phyloP scores from a whole-genome alignment of 495 filamentous ascomycete genomes.

The Gamarada debralockiae region DNA sequence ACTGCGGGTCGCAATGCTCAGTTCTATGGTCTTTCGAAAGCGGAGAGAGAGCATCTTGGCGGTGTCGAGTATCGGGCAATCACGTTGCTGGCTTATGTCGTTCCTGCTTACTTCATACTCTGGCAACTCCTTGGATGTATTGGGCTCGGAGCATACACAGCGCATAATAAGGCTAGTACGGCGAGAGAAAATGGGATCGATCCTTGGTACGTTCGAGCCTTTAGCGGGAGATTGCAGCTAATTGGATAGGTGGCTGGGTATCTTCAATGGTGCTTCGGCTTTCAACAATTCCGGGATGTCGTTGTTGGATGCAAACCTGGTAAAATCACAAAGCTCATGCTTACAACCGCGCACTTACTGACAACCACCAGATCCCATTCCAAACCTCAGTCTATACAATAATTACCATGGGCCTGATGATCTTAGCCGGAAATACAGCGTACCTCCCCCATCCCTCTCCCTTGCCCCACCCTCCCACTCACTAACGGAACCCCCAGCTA shows the following conservation, averaged over 20 bases:
- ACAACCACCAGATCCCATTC: slow-evolving; percentile 47
- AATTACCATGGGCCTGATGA: slow-evolving; percentile 70
- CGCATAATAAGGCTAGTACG: slow-evolving; percentile 51
- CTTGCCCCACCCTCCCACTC: background rate
- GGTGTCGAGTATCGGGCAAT: slow-evolving; percentile 80
- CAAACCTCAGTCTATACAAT: slow-evolving; percentile 65
- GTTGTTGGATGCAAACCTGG: slow-evolving; percentile 79
- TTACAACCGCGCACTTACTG: slow-evolving; percentile 3
- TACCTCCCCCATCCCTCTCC: slow-evolving; percentile 13
- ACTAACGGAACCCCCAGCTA: slow-evolving; percentile 26
- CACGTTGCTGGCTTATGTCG: slow-evolving; percentile 63
- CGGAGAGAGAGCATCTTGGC: slow-evolving; percentile 69
- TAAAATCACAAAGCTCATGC: slow-evolving; percentile 3
- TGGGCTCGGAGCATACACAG: slow-evolving; percentile 69
- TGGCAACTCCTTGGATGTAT: slow-evolving; percentile 71
- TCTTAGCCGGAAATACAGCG: slow-evolving; percentile 79
- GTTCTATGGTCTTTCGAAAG: slow-evolving; percentile 62
- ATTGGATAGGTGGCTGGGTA: slow-evolving; percentile 57
- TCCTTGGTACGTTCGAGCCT: slow-evolving; percentile 38
- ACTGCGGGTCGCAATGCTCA: slow-evolving; percentile 66
- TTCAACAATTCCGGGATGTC: slow-evolving; percentile 91
- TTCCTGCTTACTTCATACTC: slow-evolving; percentile 68
- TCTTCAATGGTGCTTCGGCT: slow-evolving; percentile 68
- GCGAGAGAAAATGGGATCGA: slow-evolving; percentile 65
- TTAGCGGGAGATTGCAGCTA: background rate